These are phyloP conservation scores for Ceratocystis alfenasii DNA, from an alignment of 2,329 filamentous ascomycete genomes.

Conservation along the genomic window DNA sequence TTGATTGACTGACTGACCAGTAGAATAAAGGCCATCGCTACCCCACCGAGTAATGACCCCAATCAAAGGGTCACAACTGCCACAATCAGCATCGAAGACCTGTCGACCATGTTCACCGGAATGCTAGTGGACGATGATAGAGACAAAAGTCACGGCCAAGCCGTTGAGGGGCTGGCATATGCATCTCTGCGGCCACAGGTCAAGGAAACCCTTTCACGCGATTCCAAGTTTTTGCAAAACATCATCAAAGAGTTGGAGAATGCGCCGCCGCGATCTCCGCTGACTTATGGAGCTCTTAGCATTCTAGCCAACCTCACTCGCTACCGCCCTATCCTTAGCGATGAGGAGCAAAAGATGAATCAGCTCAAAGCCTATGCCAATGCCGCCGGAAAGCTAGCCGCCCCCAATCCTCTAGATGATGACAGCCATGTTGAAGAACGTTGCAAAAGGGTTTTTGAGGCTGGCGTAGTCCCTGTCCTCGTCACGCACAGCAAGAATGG, in stretches of 20 bases:
- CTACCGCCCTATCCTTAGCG: conserved; percentile 64
- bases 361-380: conserved; percentile 93
- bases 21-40: conserved; percentile 43
- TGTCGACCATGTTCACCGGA: conserved; percentile 51
- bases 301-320: conserved; percentile 75
- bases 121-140: conserved; percentile 47
- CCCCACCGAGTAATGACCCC: conserved; percentile 31
- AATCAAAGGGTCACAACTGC: conserved; percentile 40
- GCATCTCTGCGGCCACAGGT: conserved; percentile 74
- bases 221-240: conserved; percentile 54
- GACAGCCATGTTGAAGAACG: conserved; percentile 63
- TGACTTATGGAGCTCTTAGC: conserved; percentile 75
- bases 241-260: conserved; percentile 53
- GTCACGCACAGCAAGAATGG: conserved; percentile 63
- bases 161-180: conserved; percentile 85
- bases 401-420: conserved; percentile 58
- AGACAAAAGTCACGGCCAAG: conserved; percentile 36
- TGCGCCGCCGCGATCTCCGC: conserved; percentile 51
- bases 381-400: conserved; percentile 54
- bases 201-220: conserved; percentile 65
- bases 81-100: conserved; percentile 52
- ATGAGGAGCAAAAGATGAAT: conserved; percentile 83
- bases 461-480: conserved; percentile 63
- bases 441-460: conserved; percentile 67
- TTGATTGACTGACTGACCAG: conserved; percentile 37